Base-by-base conservation (phyloP, 2,329 filamentous ascomycete genomes). In the Paracamarosporium sp. region DNA sequence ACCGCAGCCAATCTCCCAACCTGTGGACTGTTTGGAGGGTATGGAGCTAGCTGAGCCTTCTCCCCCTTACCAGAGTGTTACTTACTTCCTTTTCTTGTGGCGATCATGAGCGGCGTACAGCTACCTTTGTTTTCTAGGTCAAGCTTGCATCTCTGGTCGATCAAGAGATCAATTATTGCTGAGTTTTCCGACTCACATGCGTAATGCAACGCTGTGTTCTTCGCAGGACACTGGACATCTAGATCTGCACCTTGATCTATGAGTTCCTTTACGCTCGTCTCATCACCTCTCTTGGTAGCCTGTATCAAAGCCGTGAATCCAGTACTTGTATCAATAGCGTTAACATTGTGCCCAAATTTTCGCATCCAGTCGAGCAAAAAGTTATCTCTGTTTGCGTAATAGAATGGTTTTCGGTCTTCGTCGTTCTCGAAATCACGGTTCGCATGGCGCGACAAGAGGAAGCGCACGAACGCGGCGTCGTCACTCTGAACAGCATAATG, bases 121-220 rank as follows among this genome's bases (percentile, higher is more conserved):
- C 33, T 22, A 4, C 27, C 22, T 27, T 48, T 33, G 28, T 48
- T 48, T 22, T 31, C 15, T 17, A 48, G 9, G 33, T 48, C 28
- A 33, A 48, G 45, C 3, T 30, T 33, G 33, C 45, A 17, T 2
- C 45, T 5, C 12, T 48, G 33, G 27, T 11, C 28, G 28, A 48
- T 33, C 27, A 48, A 33, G 27, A 22, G 28, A 33, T 30, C 15
- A 22, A 33, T 33, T 27, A 31, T 33, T n/a, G 27, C 7, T 17
- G 30, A 20, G 28, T 48, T 24, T 11, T 28, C 45, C 5, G 33
- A 35, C 28, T 48, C 45, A 33, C 45, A 48, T 15, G 45, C 45
- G 17, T 33, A 48, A 20, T 48, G 45, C 45, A 48, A 20, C 15
- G 45, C 45, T 28, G 45, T 48, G 45, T 48, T 48, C 45, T 48